Percentiles rank a stretch among this genome's conserved stretches.
Conservation (phyloP, 2,329 filamentous ascomycete genomes). For the Neopestalotiopsis sp. region DNA sequence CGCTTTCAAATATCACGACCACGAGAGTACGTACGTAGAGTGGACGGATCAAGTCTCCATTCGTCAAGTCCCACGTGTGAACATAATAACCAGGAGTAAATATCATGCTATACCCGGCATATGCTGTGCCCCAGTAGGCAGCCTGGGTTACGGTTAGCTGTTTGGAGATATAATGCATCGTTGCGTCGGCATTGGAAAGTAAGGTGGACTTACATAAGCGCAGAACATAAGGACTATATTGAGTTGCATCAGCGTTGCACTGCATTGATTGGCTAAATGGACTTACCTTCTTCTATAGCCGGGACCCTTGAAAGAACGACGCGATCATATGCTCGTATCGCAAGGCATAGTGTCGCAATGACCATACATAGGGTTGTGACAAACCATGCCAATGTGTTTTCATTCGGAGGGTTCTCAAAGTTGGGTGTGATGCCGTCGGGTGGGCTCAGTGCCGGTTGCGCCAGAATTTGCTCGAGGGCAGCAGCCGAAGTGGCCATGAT, state of each 20-base stretch:
- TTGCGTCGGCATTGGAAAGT: too few species aligned
- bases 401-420: conserved; percentile 19
- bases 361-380: conserved; percentile 5
- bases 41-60: neutral
- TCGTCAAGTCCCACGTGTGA: conserved; percentile 8
- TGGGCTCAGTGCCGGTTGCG: conserved; percentile 14
- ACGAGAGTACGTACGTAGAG: neutral
- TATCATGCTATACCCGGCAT: conserved; percentile 1
- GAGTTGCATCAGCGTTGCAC: too few species aligned
- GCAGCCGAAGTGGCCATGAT: neutral
- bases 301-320: neutral
- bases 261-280: neutral
- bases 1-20: neutral
- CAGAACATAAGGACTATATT: neutral
- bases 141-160: neutral
- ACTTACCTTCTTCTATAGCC: conserved; percentile 12
- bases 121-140: conserved; percentile 2
- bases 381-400: conserved; percentile 14
- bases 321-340: neutral
- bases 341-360: conserved; percentile 15
- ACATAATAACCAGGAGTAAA: conserved; percentile 9
- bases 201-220: conserved; percentile 3
- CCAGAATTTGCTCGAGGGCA: neutral
- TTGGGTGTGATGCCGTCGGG: conserved; percentile 17
- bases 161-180: too few species aligned